A percentile compares a stretch with the other conserved stretches of the same genome.
Evolutionary conservation across 768 basidiomycete species (phyloP).

Genomic region (Lentinula sp.): DNA sequence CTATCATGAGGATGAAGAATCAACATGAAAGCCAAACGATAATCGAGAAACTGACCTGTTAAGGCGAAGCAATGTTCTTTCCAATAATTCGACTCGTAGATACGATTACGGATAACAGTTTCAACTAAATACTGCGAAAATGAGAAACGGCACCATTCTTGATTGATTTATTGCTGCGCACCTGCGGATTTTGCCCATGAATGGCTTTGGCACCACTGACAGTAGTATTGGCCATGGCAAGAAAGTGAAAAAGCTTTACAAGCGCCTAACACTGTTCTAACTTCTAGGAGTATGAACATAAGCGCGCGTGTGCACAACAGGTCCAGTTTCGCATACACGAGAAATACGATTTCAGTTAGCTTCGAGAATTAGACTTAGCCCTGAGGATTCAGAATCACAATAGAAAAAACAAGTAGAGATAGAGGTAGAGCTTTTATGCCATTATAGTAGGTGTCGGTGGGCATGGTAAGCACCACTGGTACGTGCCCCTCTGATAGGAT

Average conservation of each 20-base stretch:
- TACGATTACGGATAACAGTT: conserved; percentile 91
- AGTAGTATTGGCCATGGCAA: conserved; percentile 27
- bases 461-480: too few relatives aligned
- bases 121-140: conserved; percentile 79
- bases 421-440: too few relatives aligned
- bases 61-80: conserved; percentile 99
- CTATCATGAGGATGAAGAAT: conserved; percentile 30
- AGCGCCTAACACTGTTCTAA: not conserved
- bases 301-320: too few relatives aligned
- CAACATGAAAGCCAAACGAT: not conserved
- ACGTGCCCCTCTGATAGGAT: too few relatives aligned
- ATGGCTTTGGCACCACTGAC: conserved; percentile 81
- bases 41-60: conserved; percentile 51
- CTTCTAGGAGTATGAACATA: not conserved
- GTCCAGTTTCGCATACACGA: too few relatives aligned
- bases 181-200: conserved; percentile 97
- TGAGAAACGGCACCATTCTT: not conserved
- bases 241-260: not conserved
- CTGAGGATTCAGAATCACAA: not conserved
- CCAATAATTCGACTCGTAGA: conserved; percentile 94
- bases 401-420: not conserved
- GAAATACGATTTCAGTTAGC: too few relatives aligned
- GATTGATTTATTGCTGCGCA: conserved; percentile 20
- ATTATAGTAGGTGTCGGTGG: too few relatives aligned
- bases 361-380: too few relatives aligned